Percentiles rank a stretch among this genome's conserved stretches.
Evolutionary conservation across 805 yeast species (phyloP).

Genomic region (Yamadazyma sp.): DNA sequence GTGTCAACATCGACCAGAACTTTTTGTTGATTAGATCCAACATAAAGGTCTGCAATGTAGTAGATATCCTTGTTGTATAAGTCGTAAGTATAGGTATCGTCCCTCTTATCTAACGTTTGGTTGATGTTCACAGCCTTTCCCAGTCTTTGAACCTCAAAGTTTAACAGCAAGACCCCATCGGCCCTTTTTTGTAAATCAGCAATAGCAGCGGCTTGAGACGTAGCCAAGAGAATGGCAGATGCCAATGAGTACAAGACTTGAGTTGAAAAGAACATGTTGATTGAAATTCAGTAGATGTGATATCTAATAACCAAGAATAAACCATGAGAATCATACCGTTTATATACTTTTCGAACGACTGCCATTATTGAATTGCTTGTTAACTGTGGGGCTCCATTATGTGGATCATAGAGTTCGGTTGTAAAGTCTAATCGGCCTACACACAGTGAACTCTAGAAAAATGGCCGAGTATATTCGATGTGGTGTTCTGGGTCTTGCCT

Average conservation of each 20-base stretch:
- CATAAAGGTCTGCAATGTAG: slow-evolving; percentile 15
- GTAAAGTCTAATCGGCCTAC: too few species aligned
- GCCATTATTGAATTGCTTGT: too few species aligned
- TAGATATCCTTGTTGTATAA: slow-evolving; percentile 11
- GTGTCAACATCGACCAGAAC: slow-evolving; percentile 25
- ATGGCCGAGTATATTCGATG: too few species aligned
- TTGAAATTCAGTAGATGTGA: too few species aligned
- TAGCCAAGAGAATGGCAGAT: slow-evolving; percentile 8
- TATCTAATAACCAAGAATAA: too few species aligned
- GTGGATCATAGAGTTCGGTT: too few species aligned
- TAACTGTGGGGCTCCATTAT: too few species aligned
- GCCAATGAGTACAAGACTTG: slow-evolving; percentile 12
- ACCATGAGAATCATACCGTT: too few species aligned
- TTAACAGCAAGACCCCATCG: slow-evolving; percentile 11
- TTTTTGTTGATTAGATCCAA: slow-evolving; percentile 25
- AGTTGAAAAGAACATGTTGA: slow-evolving; percentile 4
- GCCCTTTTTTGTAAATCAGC: slow-evolving; percentile 13
- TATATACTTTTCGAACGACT: too few species aligned
- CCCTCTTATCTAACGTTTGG: slow-evolving; percentile 1
- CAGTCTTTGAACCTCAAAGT: slow-evolving; percentile 11
- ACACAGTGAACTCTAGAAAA: too few species aligned
- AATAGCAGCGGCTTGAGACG: slow-evolving; percentile 11
- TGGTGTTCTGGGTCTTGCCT: too few species aligned
- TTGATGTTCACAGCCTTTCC: neutral
- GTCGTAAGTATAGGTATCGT: slow-evolving; percentile 4